These are phyloP conservation scores for Aquilaria malaccensis DNA, from an alignment of 345 rosid genomes.

Conservation along the genomic window DNA sequence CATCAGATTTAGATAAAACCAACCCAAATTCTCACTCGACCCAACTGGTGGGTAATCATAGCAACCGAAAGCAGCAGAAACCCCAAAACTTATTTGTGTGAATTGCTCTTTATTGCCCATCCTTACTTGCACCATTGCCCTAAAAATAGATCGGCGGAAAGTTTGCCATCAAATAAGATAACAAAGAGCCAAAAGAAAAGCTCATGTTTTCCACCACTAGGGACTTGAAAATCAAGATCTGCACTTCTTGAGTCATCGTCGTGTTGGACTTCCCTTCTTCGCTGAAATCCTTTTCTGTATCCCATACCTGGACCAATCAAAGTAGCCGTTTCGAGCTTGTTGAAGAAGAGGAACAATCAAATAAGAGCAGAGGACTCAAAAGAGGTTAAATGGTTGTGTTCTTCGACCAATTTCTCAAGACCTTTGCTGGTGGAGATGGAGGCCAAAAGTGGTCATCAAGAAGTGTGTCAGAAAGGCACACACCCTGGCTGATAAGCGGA, in stretches of 20 bases:
- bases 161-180: conserved; percentile 58
- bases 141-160: conserved; percentile 63
- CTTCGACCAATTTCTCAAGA: conserved; percentile 84
- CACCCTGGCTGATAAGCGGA: too few relatives aligned
- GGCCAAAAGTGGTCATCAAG: conserved; percentile 54
- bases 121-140: conserved; percentile 13
- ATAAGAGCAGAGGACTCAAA: conserved; percentile 34
- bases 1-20: conserved; percentile 29
- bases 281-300: conserved; percentile 22
- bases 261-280: conserved; percentile 17
- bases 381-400: conserved; percentile 47
- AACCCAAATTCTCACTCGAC: conserved; percentile 21
- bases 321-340: conserved; percentile 61
- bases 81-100: conserved; percentile 29
- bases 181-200: conserved; percentile 54
- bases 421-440: conserved; percentile 73
- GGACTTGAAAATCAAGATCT: conserved; percentile 45
- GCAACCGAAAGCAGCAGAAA: background rate
- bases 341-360: conserved; percentile 60
- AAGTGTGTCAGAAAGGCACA: conserved; percentile 49
- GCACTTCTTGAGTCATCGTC: conserved; percentile 33
- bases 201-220: conserved; percentile 39
- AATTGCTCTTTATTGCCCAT: conserved; percentile 51
- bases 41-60: conserved; percentile 12
- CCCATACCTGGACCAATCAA: conserved; percentile 47